These are phyloP conservation scores for Metschnikowia amazonensis DNA, from an alignment of 805 yeast genomes.

Conservation along the genomic window DNA sequence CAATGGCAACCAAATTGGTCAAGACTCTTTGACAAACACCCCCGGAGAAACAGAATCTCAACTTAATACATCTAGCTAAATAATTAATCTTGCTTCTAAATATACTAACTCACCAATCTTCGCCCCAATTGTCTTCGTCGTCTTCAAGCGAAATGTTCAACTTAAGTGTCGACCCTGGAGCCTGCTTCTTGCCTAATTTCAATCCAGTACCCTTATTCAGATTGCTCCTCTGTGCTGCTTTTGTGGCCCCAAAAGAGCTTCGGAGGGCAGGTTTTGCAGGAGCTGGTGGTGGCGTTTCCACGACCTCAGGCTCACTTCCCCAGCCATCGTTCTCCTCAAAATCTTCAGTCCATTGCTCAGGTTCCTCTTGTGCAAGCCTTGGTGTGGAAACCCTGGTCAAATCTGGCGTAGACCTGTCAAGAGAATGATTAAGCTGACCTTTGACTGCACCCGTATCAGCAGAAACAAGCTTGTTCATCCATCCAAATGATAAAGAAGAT, in stretches of 20 bases:
- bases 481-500: slow-evolving; percentile 27
- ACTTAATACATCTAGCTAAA: not conserved
- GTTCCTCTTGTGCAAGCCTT: slow-evolving; percentile 8
- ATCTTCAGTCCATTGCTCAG: slow-evolving; percentile 15
- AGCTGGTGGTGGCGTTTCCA: not conserved
- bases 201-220: slow-evolving; percentile 13
- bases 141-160: slow-evolving; percentile 25
- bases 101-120: slow-evolving; percentile 13
- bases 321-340: slow-evolving; percentile 18
- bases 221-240: not conserved
- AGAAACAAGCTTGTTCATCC: slow-evolving; percentile 37
- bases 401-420: slow-evolving; percentile 37
- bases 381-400: slow-evolving; percentile 30
- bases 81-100: not conserved
- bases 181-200: slow-evolving; percentile 21
- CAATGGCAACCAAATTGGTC: slow-evolving; percentile 10
- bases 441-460: slow-evolving; percentile 22
- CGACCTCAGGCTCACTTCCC: slow-evolving; percentile 8
- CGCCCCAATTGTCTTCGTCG: slow-evolving; percentile 31
- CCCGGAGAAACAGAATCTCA: not conserved
- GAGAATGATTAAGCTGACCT: slow-evolving; percentile 35
- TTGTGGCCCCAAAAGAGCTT: slow-evolving; percentile 1
- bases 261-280: slow-evolving; percentile 1
- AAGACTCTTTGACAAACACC: not conserved
- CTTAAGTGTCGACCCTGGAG: slow-evolving; percentile 25